Evolutionary conservation across 352 stramenopile species (phyloP).

Genomic region (Phytopythium sindhum): DNA sequence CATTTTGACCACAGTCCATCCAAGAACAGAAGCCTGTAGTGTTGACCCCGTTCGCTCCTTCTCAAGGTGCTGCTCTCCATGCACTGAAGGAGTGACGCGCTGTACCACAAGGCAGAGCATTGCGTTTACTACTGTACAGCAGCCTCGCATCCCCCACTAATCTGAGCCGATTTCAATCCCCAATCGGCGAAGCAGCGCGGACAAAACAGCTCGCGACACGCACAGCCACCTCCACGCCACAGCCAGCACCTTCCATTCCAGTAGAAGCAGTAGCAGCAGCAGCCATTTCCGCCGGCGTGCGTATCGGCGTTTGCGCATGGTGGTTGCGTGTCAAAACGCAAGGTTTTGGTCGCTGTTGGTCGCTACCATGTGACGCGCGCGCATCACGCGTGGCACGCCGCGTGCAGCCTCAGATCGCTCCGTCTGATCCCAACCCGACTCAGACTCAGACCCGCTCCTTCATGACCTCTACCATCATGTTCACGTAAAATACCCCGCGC

Average conservation of each 20-base stretch:
- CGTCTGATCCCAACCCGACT: background rate
- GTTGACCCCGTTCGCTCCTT: no score
- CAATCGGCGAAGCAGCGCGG: background rate
- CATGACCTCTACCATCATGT: background rate
- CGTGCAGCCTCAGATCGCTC: background rate
- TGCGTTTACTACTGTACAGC: no score
- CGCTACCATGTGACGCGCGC: background rate
- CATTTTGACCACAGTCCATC: no score
- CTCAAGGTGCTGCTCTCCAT: no score
- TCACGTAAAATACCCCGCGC: background rate
- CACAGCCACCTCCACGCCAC: no score
- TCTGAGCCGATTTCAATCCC: no score
- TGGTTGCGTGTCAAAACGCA: conserved; percentile 1
- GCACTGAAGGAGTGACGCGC: no score
- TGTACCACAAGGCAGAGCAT: no score
- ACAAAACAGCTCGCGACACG: background rate
- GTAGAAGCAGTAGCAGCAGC: no score
- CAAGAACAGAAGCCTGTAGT: no score
- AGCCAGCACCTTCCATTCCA: no score
- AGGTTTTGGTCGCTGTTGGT: background rate
- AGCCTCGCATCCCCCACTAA: no score
- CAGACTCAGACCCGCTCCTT: background rate
- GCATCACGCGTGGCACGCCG: background rate
- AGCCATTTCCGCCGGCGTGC: background rate
- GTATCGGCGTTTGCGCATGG: background rate